These are phyloP conservation scores for Populus euphratica DNA, from an alignment of 345 rosid species.

Conservation along the genomic window DNA sequence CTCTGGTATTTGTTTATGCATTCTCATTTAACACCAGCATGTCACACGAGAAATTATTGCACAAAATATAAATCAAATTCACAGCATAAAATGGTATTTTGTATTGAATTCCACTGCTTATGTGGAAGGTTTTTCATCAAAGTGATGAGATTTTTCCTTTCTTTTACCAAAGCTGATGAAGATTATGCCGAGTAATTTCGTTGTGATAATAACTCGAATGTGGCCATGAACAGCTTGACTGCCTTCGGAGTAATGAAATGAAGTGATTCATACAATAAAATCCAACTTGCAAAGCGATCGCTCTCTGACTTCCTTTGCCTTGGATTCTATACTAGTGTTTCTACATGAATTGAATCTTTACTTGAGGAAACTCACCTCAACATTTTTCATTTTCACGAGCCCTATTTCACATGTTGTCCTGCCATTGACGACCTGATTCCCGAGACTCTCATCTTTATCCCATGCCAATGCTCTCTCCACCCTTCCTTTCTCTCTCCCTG, in stretches of 20 bases:
- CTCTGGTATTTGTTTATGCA: too few relatives aligned
- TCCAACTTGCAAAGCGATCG: background rate
- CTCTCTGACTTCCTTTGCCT: background rate
- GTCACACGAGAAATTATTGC: background rate
- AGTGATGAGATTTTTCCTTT: too few relatives aligned
- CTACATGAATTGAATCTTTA: slow-evolving; percentile 8
- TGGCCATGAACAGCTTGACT: background rate
- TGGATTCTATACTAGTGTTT: slow-evolving; percentile 19
- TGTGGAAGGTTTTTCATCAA: too few relatives aligned
- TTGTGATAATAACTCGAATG: background rate
- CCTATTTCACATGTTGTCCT: slow-evolving; percentile 35
- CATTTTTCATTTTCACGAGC: slow-evolving; percentile 44
- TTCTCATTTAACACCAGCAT: background rate
- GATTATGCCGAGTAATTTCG: background rate
- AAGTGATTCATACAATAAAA: background rate
- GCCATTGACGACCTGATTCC: slow-evolving; percentile 33
- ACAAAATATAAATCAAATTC: background rate
- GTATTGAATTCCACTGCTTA: too few relatives aligned
- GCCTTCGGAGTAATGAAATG: background rate
- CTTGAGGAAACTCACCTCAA: slow-evolving; percentile 20
- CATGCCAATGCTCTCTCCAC: slow-evolving; percentile 20
- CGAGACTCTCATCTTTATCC: slow-evolving; percentile 37
- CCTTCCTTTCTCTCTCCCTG: slow-evolving; percentile 4
- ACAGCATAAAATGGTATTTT: background rate
- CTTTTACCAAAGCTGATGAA: too few relatives aligned